Percentiles rank a stretch among this genome's conserved stretches.
These are phyloP conservation scores for Melastoma candidum DNA, from an alignment of 441 rosid species.

Conservation along the genomic window DNA sequence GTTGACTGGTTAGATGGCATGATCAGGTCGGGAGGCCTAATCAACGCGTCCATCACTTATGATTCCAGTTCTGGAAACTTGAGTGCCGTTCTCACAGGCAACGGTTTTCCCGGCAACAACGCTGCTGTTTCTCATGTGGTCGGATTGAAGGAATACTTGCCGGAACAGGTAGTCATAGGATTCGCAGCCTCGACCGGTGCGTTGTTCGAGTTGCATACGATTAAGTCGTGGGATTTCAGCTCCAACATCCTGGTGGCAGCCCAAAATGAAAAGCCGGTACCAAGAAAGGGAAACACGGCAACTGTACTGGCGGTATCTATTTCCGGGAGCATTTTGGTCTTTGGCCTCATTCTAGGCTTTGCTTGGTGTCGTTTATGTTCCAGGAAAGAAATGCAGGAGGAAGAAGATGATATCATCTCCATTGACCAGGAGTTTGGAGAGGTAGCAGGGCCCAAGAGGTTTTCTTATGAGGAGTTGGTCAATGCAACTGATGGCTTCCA, in stretches of 20 bases:
- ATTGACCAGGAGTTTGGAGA: not conserved
- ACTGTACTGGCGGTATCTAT: too few species aligned
- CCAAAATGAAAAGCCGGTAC: too few species aligned
- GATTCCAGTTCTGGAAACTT: not conserved
- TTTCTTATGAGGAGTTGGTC: constrained; percentile 1
- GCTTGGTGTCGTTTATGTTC: not conserved
- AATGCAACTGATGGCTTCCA: not conserved
- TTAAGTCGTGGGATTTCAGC: not conserved
- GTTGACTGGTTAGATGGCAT: not conserved
- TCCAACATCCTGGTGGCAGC: not conserved
- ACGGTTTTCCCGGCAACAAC: not conserved
- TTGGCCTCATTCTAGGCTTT: too few species aligned
- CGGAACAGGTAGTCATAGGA: not conserved
- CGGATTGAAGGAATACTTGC: not conserved
- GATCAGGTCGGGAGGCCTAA: not conserved
- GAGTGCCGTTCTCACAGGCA: not conserved
- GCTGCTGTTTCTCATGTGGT: not conserved
- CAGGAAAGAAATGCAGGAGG: not conserved
- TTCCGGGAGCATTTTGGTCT: too few species aligned
- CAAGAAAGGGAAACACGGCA: too few species aligned
- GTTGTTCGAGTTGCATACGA: not conserved
- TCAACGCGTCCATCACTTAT: not conserved
- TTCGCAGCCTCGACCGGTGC: not conserved
- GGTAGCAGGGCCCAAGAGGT: not conserved
- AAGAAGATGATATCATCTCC: too few species aligned